A percentile compares a stretch with the other conserved stretches of the same genome.
These are phyloP conservation scores for Xylaria sp. DNA, from an alignment of 2,329 filamentous ascomycete species.

Conservation along the genomic window DNA sequence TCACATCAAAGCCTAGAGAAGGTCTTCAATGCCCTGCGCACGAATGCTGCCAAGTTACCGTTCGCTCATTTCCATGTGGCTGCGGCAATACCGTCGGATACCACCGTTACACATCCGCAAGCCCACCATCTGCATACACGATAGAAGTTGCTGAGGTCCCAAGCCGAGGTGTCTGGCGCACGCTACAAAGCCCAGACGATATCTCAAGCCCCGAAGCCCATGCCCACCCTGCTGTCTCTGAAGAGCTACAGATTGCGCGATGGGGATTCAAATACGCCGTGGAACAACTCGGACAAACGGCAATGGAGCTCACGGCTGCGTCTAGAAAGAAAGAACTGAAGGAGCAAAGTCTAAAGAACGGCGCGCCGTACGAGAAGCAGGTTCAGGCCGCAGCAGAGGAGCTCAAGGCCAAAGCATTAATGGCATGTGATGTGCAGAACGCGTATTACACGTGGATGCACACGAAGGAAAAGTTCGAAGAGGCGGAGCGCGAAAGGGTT, in stretches of 20 bases:
- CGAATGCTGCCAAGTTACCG: slow-evolving; percentile 19
- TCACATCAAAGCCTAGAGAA: background rate
- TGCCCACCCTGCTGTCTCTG: slow-evolving; percentile 12
- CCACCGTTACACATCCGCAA: slow-evolving; percentile 25
- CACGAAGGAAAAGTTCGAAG: slow-evolving; percentile 22
- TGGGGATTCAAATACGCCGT: slow-evolving; percentile 4
- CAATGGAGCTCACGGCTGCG: slow-evolving; percentile 4
- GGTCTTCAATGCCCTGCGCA: slow-evolving; percentile 7
- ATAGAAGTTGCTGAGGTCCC: background rate
- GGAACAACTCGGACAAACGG: slow-evolving; percentile 8
- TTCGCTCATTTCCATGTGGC: slow-evolving; percentile 25
- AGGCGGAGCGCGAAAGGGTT: slow-evolving; percentile 7
- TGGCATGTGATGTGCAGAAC: slow-evolving; percentile 3
- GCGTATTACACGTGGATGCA: slow-evolving; percentile 18
- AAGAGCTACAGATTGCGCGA: slow-evolving; percentile 28
- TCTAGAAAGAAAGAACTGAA: slow-evolving; percentile 14
- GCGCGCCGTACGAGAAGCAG: slow-evolving; percentile 9
- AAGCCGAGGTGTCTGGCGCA: slow-evolving; percentile 21
- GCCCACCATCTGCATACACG: slow-evolving; percentile 20
- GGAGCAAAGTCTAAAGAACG: slow-evolving; percentile 24
- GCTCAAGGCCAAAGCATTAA: background rate
- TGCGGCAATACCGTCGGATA: slow-evolving; percentile 24
- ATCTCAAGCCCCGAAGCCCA: background rate
- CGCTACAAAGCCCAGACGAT: slow-evolving; percentile 24
- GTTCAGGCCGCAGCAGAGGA: background rate